These are phyloP conservation scores for Zygosaccharomyces siamensis DNA, from an alignment of 805 yeast species.

Conservation along the genomic window DNA sequence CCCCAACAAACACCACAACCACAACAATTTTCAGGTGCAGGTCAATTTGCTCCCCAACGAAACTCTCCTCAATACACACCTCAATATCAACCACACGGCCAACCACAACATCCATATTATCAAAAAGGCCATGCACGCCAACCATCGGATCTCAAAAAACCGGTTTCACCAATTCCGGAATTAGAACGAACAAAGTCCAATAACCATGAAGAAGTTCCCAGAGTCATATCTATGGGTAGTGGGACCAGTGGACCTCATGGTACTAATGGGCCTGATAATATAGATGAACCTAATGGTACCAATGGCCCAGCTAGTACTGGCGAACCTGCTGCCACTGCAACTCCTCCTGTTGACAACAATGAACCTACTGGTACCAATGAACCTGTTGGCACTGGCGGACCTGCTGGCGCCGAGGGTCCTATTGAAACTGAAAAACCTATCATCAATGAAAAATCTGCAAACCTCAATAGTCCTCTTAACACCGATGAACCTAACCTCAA, in stretches of 20 bases:
- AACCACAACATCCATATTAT: constrained; percentile 3
- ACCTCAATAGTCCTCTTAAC: background rate
- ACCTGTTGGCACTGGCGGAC: background rate
- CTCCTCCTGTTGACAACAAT: no score
- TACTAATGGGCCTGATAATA: background rate
- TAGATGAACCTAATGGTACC: background rate
- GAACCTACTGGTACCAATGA: no score
- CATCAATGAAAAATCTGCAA: background rate
- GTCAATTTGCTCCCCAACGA: background rate
- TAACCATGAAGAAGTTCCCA: background rate
- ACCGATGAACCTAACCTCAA: background rate
- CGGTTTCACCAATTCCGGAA: constrained; percentile 15
- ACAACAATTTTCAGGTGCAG: background rate
- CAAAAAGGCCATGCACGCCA: constrained; percentile 5
- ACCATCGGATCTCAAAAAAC: constrained; percentile 8
- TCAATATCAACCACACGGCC: constrained; percentile 1
- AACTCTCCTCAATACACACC: constrained; percentile 2
- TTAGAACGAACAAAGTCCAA: background rate
- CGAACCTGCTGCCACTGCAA: background rate
- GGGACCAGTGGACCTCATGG: background rate
- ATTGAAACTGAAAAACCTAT: background rate
- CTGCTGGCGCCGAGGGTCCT: background rate
- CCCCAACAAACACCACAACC: background rate
- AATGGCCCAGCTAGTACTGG: background rate
- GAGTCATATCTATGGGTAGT: background rate